Base-by-base conservation (phyloP, 441 rosid genomes). In the Kokia cookei region DNA sequence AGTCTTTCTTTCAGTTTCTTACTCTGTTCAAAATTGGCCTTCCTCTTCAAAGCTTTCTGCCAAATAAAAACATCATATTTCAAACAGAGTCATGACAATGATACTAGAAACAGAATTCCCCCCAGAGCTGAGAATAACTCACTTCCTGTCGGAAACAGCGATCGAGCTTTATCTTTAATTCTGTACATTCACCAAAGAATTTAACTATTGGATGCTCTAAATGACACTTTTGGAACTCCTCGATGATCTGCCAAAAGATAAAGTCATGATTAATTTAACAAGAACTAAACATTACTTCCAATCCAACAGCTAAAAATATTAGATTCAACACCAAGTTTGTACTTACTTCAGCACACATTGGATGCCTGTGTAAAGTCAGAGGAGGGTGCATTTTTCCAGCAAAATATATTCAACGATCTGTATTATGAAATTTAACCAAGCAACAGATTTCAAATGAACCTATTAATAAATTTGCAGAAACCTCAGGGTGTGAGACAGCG, bases 341-440 rank as follows among this genome's bases (percentile, higher is more conserved):
- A 83, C 97, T 88, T 65, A 95, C 99, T 60, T 95, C 92, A 42
- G 82, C 86, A 80, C 99, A 91, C 97, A 93, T 91, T 3, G 98
- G 99, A 71, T 95, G 99, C 72, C 89, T 83, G 69, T 95, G 98
- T 62, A 94, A 80, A 14, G 98, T 88, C 82, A 95, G 81, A 35
- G 96, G 98, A 82, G 99, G 99, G 88, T 95, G 99, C 99, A 95
- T 90, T 81, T 76, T 78, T 75, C 29, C 51, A 22, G 61, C 12
- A 32, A 22, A 32, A 59, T 10, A 9, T 7, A 10, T 59, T 47
- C 68, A 63, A 37, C 14, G 42, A 63, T 63, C 68, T 63, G 67
- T 63, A 8, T 61, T 15, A 7, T 35, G 12, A 61, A 13, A 27
- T 60, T 14, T 55, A 54, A 57, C 24, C 61, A 24, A 57, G 2